Percentiles rank a stretch among this genome's conserved stretches.
Evolutionary conservation across 352 stramenopile species (phyloP).

Genomic region (Phytophthora lateralis): DNA sequence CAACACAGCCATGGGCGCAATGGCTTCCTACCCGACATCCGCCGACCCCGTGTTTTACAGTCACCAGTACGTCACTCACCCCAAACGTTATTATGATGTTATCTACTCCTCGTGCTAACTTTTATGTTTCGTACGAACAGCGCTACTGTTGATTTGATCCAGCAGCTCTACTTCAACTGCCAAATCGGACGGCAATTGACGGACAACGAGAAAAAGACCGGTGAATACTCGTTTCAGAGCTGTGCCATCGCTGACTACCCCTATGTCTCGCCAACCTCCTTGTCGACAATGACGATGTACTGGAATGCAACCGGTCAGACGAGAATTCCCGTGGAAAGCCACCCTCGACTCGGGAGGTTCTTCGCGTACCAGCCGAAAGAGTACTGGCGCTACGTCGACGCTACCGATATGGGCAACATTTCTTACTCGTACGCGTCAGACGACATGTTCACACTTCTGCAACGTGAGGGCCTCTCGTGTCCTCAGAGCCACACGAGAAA

Average conservation of each 20-base stretch:
- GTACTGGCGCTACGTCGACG: constrained; percentile 68
- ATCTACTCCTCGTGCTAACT: constrained; percentile 5
- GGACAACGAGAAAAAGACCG: constrained; percentile 57
- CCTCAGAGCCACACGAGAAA: constrained; percentile 47
- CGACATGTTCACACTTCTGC: constrained; percentile 45
- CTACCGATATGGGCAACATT: constrained; percentile 49
- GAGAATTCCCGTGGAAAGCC: constrained; percentile 42
- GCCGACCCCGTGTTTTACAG: constrained; percentile 80
- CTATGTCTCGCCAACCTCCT: constrained; percentile 27
- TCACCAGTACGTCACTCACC: constrained; percentile 61
- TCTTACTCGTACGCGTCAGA: constrained; percentile 75
- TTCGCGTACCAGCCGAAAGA: constrained; percentile 58
- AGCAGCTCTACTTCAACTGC: constrained; percentile 72
- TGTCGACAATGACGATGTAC: constrained; percentile 57
- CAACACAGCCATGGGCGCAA: constrained; percentile 49
- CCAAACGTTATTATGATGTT: neutral
- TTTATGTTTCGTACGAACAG: constrained; percentile 26
- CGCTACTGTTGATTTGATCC: constrained; percentile 61
- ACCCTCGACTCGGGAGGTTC: constrained; percentile 50
- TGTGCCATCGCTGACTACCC: constrained; percentile 38
- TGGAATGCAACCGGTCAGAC: constrained; percentile 34
- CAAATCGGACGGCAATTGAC: constrained; percentile 62
- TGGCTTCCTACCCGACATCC: constrained; percentile 51
- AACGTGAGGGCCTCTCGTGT: constrained; percentile 37
- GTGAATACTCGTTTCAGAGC: constrained; percentile 52